Evolutionary conservation across 2,329 filamentous ascomycete species (phyloP).

Genomic region (Ophiostoma populinum): DNA sequence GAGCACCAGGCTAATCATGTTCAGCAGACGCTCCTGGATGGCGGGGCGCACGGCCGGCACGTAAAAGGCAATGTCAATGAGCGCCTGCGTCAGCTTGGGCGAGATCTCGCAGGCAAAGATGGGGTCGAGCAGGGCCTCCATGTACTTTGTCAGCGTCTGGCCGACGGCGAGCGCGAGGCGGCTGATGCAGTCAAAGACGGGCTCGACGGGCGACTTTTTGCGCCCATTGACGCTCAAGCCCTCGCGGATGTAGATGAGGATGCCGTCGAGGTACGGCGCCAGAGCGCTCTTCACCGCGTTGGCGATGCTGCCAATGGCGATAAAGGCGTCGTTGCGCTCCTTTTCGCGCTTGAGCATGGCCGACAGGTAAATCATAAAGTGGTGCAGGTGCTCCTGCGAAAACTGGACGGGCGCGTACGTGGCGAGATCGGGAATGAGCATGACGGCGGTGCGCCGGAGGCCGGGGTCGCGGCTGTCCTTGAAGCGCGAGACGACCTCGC

Average conservation of each 20-base stretch:
- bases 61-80: slow-evolving; percentile 98
- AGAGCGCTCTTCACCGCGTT: slow-evolving; percentile 94
- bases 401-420: slow-evolving; percentile 88
- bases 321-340: slow-evolving; percentile 82
- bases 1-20: slow-evolving; percentile 87
- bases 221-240: slow-evolving; percentile 67
- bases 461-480: slow-evolving; percentile 83
- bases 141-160: slow-evolving; percentile 94
- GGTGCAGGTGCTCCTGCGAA: slow-evolving; percentile 70
- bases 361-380: slow-evolving; percentile 93
- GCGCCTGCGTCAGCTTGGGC: slow-evolving; percentile 79
- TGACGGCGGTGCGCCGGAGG: slow-evolving; percentile 76
- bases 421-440: slow-evolving; percentile 81
- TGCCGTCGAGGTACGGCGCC: slow-evolving; percentile 84
- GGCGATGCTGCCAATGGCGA: slow-evolving; percentile 90
- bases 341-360: slow-evolving; percentile 89
- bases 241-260: slow-evolving; percentile 84
- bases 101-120: slow-evolving; percentile 95
- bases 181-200: slow-evolving; percentile 95
- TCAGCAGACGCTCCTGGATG: slow-evolving; percentile 84
- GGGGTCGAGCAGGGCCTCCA: slow-evolving; percentile 85
- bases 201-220: slow-evolving; percentile 47
- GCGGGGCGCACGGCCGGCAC: slow-evolving; percentile 85
- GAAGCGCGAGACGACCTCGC: slow-evolving; percentile 80
- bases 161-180: slow-evolving; percentile 89